These are phyloP conservation scores for Lanmaoa rubissima DNA, from an alignment of 768 basidiomycete species.

Conservation along the genomic window DNA sequence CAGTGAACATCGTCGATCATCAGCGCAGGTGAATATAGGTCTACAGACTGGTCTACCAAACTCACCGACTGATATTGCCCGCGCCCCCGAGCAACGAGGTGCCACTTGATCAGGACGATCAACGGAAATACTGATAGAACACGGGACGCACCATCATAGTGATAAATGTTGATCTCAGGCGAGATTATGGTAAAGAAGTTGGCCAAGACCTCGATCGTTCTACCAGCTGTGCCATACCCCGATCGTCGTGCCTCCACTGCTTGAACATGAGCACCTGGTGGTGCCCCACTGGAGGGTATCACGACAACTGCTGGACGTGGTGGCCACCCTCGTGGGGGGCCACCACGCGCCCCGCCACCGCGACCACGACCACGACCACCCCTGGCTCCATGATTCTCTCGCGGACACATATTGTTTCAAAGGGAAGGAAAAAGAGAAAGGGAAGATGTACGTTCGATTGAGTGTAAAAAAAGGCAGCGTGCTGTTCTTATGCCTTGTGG, in stretches of 20 bases:
- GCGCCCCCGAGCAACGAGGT: neutral
- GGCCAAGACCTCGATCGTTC: constrained; percentile 38
- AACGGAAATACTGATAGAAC: neutral
- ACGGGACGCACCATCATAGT: constrained; percentile 73
- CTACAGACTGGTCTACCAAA: neutral
- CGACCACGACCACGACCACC: constrained; percentile 28
- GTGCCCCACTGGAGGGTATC: constrained; percentile 31
- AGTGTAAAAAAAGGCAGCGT: constrained; percentile 7
- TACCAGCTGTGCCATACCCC: constrained; percentile 59
- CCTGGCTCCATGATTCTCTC: constrained; percentile 23
- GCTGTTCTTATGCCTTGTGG: constrained; percentile 19
- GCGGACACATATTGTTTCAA: constrained; percentile 39
- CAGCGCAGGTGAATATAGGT: constrained; percentile 1
- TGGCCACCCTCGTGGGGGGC: constrained; percentile 30
- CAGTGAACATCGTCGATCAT: constrained; percentile 8
- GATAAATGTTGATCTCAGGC: constrained; percentile 63
- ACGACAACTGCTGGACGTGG: constrained; percentile 20
- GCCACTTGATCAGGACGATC: constrained; percentile 24
- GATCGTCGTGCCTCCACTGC: constrained; percentile 70
- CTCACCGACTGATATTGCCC: constrained; percentile 21
- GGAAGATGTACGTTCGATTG: constrained; percentile 20
- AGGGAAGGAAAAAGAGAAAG: neutral
- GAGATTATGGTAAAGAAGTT: constrained; percentile 68
- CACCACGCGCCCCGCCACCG: constrained; percentile 28
- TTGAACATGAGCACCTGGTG: constrained; percentile 38